Base-by-base conservation (phyloP, 495 filamentous ascomycete species). In the Hypoxylon crocopeplum region DNA sequence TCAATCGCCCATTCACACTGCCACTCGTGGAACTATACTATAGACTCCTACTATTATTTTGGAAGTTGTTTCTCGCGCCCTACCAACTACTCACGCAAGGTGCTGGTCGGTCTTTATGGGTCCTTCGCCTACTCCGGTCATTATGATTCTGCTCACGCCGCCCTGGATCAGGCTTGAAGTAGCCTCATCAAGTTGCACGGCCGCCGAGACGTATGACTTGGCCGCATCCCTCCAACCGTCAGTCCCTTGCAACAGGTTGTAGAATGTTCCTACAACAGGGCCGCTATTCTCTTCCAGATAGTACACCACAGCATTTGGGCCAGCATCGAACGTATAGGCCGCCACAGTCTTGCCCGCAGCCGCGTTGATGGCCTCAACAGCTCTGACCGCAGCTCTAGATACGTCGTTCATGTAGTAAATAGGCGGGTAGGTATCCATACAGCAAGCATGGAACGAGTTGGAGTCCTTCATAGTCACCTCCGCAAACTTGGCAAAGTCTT, bases 371-470 rank as follows among this genome's bases (percentile, higher is more conserved):
- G 84, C 84, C 76, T 98, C 91, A 21, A 97, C 93, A 2, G 89
- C 86, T 42, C 89, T 79, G 41, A 99, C 89, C 8, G 92, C 91
- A 6, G 92, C 91, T 12, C 89, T 78, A 13, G 84, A 89, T 15
- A 93, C 87, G 73, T 98, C 94, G 68, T 98, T 99, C 79, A 98
- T 83, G 77, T 99, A 99, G 77, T 96, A 96, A 60, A 99, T 98
- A 11, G 94, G 94, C 42, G 94, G 94, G 71, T 88, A 89, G 0
- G 95, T 97, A 76, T 99, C 94, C 54, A 93, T 77, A 69, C 94
- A 97, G 24, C 88, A 90, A 12, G 94, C 91, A 71, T 99, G 94
- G 85, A 99, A 99, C 48, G 83, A 86, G 73, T 99, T 99, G 68
- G 89, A 93, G 69, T 98, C 94, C 66, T 85, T 86, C 93, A 96